Evolutionary conservation across 257 asterid species (phyloP).

Genomic region (Linaria vulgaris): DNA sequence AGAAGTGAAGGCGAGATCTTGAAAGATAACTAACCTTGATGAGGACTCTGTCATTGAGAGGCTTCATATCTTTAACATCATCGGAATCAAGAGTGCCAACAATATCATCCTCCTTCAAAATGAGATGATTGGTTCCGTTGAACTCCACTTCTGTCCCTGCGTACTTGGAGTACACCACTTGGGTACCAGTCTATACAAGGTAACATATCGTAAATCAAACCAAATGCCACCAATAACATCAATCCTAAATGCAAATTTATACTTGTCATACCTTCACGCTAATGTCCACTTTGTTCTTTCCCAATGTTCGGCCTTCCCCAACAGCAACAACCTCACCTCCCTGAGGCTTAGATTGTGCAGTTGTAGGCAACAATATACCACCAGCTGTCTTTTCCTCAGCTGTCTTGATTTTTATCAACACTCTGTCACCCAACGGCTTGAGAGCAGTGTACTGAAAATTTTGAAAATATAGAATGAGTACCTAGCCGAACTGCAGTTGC

Average conservation of each 20-base stretch:
- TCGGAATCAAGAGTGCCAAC: conserved; percentile 85
- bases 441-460: conserved; percentile 75
- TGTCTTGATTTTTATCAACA: conserved; percentile 71
- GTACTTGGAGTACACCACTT: conserved; percentile 84
- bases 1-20: background rate
- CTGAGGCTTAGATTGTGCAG: conserved; percentile 69
- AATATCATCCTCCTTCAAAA: conserved; percentile 91
- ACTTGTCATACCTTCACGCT: conserved; percentile 57
- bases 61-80: conserved; percentile 82
- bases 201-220: conserved; percentile 13
- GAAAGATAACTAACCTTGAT: conserved; percentile 53
- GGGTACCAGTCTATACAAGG: conserved; percentile 62
- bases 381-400: conserved; percentile 89
- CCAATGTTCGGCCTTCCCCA: conserved; percentile 88
- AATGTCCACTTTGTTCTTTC: conserved; percentile 72
- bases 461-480: conserved; percentile 13
- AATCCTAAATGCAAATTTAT: background rate
- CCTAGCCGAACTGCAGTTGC: background rate
- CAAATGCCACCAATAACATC: background rate
- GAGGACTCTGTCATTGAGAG: conserved; percentile 84
- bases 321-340: conserved; percentile 96
- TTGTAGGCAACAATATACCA: conserved; percentile 80
- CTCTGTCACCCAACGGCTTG: conserved; percentile 94
- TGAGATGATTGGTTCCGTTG: conserved; percentile 72
- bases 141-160: conserved; percentile 98